phyloP scores from a whole-genome alignment of 169 alveolate genomes.

The Cryptosporidium parvum region DNA sequence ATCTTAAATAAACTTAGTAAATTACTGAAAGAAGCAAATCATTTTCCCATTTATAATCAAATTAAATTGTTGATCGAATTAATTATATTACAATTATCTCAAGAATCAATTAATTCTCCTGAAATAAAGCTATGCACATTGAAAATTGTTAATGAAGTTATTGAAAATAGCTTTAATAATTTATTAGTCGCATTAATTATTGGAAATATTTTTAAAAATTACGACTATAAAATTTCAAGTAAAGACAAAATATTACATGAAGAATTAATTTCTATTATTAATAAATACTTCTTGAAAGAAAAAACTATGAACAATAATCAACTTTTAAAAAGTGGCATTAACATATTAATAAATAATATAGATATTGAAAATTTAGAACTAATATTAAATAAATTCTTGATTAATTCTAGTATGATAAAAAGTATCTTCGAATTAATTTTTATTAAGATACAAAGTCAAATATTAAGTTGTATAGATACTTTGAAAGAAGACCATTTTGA shows the following conservation, averaged over 20 bases:
- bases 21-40: not conserved
- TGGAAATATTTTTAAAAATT: not conserved
- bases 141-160: not conserved
- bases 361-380: conserved; percentile 1
- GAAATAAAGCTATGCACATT: not conserved
- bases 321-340: not conserved
- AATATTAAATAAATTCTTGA: not conserved
- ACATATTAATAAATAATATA: not conserved
- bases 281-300: not conserved
- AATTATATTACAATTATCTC: not conserved
- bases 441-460: not conserved
- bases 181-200: not conserved
- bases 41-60: not conserved
- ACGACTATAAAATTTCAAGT: not conserved
- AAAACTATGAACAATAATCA: not conserved
- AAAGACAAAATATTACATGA: not conserved
- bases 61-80: not conserved
- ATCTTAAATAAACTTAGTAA: not conserved
- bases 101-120: not conserved
- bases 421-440: not conserved
- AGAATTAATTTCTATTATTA: not conserved
- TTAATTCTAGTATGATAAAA: not conserved
- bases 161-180: not conserved
- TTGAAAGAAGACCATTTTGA: not conserved
- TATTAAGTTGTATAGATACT: not conserved